Base-by-base conservation (phyloP, 2,329 filamentous ascomycete genomes). In the Myriosclerotinia duriaeana region DNA sequence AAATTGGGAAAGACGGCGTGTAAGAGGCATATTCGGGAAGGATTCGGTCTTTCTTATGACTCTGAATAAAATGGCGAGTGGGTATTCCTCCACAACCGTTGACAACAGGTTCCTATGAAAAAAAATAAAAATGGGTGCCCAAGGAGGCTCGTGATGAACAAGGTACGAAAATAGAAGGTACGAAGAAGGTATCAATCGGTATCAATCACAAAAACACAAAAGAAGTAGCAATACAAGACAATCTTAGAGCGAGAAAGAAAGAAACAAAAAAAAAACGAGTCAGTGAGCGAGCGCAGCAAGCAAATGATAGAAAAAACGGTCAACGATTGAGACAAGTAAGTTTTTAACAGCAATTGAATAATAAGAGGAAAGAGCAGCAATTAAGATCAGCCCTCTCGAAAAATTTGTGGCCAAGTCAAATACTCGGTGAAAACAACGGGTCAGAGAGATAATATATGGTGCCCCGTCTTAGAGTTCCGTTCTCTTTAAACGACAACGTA, bases 261-360 rank as follows among this genome's bases (percentile, higher is more conserved):
- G 26, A 14, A 50, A 38, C 5, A 26, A 6, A 34, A 50, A 14
- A 50, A 9, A 38, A 38, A 22, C 2, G 40, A 50, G 58, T 50
- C 58, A 61, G 58, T 60, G 58, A 60, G 34, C 58, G 58, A 61
- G 58, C 58, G 34, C 58, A 61, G 58, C 44, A 61, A 61, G 44
- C 44, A 61, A 50, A 61, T 38, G 34, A 61, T 26, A 50, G 58
- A 20, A 48, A 61, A 56, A 50, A 60, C 58, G 58, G 58, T 36
- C 44, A 60, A 60, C 30, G 58, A 60, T 50, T 60, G 56, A 50
- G 42, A 60, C n/a, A 26, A 36, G 17, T 38, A 17, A 60, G 36
- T 36, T 36, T 60, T 11, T 30, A 48, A 48, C 44, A 59, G 26
- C 30, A 17, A 50, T 48, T 26, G 44, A 61, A 38, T 30, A 26